phyloP scores from a whole-genome alignment of 2,329 filamentous ascomycete species.

The Aaosphaeria pasadenensis region DNA sequence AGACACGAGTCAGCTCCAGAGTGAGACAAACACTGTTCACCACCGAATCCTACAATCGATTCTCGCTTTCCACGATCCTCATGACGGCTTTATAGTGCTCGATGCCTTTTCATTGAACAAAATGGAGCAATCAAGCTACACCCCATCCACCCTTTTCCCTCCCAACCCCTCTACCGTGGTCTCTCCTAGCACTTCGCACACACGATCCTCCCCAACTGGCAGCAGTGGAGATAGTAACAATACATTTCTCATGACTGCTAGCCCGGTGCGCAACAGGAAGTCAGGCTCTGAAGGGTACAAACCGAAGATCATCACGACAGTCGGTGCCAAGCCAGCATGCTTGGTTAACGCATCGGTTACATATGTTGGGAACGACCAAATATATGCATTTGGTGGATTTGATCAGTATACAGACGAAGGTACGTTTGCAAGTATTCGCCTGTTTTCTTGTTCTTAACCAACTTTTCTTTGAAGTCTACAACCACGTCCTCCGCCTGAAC shows the following conservation, averaged over 20 bases:
- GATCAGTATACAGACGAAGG: slow-evolving; percentile 98
- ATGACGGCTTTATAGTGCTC: slow-evolving; percentile 5
- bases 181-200: slow-evolving; percentile 40
- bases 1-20: slow-evolving; percentile 10
- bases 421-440: slow-evolving; percentile 18
- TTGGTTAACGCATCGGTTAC: slow-evolving; percentile 98
- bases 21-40: slow-evolving; percentile 18
- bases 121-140: slow-evolving; percentile 27
- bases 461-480: slow-evolving; percentile 64
- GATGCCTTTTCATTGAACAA: slow-evolving; percentile 6
- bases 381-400: slow-evolving; percentile 97
- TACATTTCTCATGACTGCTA: slow-evolving; percentile 83
- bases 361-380: slow-evolving; percentile 96
- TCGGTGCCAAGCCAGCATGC: slow-evolving; percentile 74
- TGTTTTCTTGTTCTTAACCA: not conserved
- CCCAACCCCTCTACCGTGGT: slow-evolving; percentile 14
- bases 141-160: slow-evolving; percentile 17
- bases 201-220: slow-evolving; percentile 49
- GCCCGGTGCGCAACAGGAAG: slow-evolving; percentile 56
- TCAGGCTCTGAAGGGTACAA: slow-evolving; percentile 71
- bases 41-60: slow-evolving; percentile 3
- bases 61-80: slow-evolving; percentile 5
- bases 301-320: slow-evolving; percentile 69
- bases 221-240: slow-evolving; percentile 63
- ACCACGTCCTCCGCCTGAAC: slow-evolving; percentile 89